Evolutionary conservation across 805 yeast genomes (phyloP), one percentile per base, ranked within the genome.

Genomic region (Candida sakaeoensis): DNA sequence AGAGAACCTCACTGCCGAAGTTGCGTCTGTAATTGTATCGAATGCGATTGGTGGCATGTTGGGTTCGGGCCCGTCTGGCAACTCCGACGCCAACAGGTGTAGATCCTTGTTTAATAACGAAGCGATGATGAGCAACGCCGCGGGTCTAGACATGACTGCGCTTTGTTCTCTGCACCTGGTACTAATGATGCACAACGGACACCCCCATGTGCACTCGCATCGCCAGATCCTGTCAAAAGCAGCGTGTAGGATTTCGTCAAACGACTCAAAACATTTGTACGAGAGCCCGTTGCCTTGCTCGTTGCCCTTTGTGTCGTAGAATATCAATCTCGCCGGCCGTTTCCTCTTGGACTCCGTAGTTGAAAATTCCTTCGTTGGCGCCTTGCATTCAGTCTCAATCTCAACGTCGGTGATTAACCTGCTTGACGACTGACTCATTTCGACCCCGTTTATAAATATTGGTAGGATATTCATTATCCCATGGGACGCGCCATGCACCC

Each of bases 401-500:
- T 93, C 99, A 2, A 68, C 49, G 30, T 63, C 67, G 1, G 65
- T 57, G 13, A 41, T 42, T 38, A 55, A 61, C 22, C 58, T 49
- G 8, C 54, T 60, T 38, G 63, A 60, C 0, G 68, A 64, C 27
- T 58, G 52, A n/a, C n/a, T n/a, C 6, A 67, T 57, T 48, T 80
- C 84, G 1, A 87, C 85, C 13, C 86, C 80, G 9, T 80, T 78
- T 4, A 89, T 79, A 43, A 77, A 81, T 19, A 82, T 58, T 0
- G 97, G 95, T 19, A 90, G 56, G 43, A 86, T 72, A 34, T 85
- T 81, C 74, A 93, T 81, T 1, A 93, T 64, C 0, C 88, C 88
- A 65, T 93, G 99, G 48, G 89, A 91, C 0, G 96, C 95, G 2
- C 95, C 97, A 63, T 93, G 99, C n/a, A 93, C 86, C 0, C 93